phyloP scores from a whole-genome alignment of 768 basidiomycete genomes.

The Porphyrellus cyaneotinctus region DNA sequence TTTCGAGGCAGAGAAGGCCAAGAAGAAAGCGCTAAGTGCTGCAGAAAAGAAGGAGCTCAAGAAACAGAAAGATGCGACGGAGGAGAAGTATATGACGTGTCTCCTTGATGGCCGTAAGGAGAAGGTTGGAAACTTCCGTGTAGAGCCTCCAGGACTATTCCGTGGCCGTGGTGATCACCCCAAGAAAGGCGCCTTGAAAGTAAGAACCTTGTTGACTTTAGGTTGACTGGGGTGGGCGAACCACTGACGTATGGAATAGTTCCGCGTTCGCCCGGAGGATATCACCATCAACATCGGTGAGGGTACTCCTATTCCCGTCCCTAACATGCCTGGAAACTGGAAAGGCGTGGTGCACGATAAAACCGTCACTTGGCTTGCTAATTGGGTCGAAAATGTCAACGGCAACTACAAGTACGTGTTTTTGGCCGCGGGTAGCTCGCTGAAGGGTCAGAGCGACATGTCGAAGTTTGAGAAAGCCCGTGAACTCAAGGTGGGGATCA shows the following conservation, averaged over 20 bases:
- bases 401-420: conserved; percentile 96
- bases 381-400: conserved; percentile 99
- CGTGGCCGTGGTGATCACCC: conserved; percentile 98
- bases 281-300: conserved; percentile 93
- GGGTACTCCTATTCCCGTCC: conserved; percentile 67
- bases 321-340: conserved; percentile 92
- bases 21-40: conserved; percentile 80
- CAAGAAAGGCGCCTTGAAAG: conserved; percentile 94
- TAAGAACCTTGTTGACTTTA: conserved; percentile 30
- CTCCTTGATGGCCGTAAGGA: conserved; percentile 95
- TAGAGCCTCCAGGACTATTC: conserved; percentile 98
- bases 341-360: conserved; percentile 85
- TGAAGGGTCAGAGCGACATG: conserved; percentile 98
- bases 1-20: conserved; percentile 88
- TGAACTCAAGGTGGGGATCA: conserved; percentile 72
- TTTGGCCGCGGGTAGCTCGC: conserved; percentile 92
- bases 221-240: not conserved
- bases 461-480: conserved; percentile 97
- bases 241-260: conserved; percentile 40
- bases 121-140: conserved; percentile 96
- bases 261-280: conserved; percentile 88
- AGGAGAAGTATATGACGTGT: conserved; percentile 82
- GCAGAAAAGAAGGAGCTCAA: conserved; percentile 92
- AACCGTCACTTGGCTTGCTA: conserved; percentile 98
- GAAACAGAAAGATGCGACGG: conserved; percentile 76